Base-by-base conservation (phyloP, 805 yeast species). In the Candida berthetii region DNA sequence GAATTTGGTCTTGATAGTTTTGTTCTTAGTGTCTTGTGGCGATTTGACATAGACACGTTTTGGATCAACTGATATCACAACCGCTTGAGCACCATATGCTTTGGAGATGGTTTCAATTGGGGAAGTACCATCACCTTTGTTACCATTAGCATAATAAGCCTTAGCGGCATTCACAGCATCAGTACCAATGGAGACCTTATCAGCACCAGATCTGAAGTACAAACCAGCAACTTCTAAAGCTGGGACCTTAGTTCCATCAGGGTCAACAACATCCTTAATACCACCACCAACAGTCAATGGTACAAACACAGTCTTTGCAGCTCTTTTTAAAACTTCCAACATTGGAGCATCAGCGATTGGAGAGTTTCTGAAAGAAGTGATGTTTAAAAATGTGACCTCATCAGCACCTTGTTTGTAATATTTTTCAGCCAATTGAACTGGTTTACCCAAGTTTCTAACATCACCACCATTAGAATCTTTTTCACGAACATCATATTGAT, bases 211-310 rank as follows among this genome's bases (percentile, higher is more conserved):
- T 46, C 88, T 74, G 72, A 93, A 93, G 60, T 93, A 93, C 49
- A 89, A 67, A 31, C 86, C 77, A 0, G 99, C 99, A 24, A 93
- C 96, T 39, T 89, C 84, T 29, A 85, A 74, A 0, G 98, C 98
- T 7, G 96, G 81, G 13, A 87, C 78, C 8, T 62, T 53, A 7
- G 85, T 79, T 27, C 95, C 95, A 48, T 76, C 86, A 1, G 96
- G 95, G 51, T 93, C 98, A 22, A 76, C 74, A 49, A 87, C 78
- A 59, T 91, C 98, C 50, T 86, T 81, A 48, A 93, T 93, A 37
- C 99, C 99, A 43, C 99, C 99, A 35, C 99, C 99, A 34, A 93
- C 96, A 0, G 99, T 93, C 48, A 93, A 70, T 8, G 99, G 99
- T 13, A 93, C 99, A 65, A 93, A 93, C 39, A 91, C 85, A 1